A percentile compares a stretch with the other conserved stretches of the same genome.
Conservation (phyloP, 768 basidiomycete species). For the Termitomyces sp. region DNA sequence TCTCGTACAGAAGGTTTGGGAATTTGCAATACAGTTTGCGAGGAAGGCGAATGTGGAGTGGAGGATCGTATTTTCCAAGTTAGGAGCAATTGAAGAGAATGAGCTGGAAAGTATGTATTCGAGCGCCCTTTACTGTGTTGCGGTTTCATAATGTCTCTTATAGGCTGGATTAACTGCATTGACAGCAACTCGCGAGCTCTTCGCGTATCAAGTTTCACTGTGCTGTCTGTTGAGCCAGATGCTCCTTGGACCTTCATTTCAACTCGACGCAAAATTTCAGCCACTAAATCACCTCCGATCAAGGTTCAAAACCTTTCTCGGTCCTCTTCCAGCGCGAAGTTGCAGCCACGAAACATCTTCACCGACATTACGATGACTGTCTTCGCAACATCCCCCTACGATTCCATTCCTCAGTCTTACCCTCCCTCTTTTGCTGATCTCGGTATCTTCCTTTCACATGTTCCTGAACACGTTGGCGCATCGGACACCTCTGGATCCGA, state of each 20-base stretch:
- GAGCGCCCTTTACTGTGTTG: conserved; percentile 37
- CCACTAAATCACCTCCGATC: conserved; percentile 20
- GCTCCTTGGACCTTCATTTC: conserved; percentile 56
- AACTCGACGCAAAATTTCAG: conserved; percentile 12
- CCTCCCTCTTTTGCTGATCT: conserved; percentile 28
- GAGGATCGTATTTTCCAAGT: conserved; percentile 68
- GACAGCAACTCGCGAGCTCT: conserved; percentile 35
- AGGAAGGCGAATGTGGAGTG: conserved; percentile 71
- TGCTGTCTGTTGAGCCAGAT: conserved; percentile 56
- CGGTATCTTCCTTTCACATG: conserved; percentile 28
- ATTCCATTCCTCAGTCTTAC: conserved; percentile 35
- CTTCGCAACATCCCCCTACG: conserved; percentile 42
- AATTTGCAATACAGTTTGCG: conserved; percentile 58
- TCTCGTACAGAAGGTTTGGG: conserved; percentile 62
- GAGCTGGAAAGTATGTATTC: conserved; percentile 66
- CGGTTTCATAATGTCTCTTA: conserved; percentile 3
- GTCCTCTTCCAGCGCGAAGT: conserved; percentile 19
- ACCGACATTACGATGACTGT: conserved; percentile 46
- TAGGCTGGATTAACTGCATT: conserved; percentile 65
- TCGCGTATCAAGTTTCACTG: conserved; percentile 52
- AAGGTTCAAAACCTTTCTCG: conserved; percentile 15
- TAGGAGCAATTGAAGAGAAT: conserved; percentile 50
- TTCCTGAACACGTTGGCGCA: conserved; percentile 25
- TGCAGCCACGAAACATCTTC: conserved; percentile 23
- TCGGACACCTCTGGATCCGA: conserved; percentile 10